A percentile compares a stretch with the other conserved stretches of the same genome.
phyloP scores from a whole-genome alignment of 768 basidiomycete species.

The Mycena crocata region DNA sequence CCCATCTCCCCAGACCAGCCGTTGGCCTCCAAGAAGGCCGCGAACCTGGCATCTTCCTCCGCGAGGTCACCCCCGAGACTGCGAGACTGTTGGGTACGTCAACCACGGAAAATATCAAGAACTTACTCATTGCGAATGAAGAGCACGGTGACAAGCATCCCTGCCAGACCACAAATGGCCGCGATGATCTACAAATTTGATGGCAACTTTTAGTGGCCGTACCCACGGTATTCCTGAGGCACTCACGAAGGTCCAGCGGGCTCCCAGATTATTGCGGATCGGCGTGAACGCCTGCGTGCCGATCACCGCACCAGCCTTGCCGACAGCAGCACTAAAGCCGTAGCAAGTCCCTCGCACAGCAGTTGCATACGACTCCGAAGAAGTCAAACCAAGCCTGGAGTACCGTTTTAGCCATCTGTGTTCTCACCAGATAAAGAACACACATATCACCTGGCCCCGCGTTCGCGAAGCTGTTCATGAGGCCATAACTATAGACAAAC shows the following conservation, averaged over 20 bases:
- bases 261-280: slow-evolving; percentile 74
- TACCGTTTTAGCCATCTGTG: not conserved
- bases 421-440: not conserved
- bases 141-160: slow-evolving; percentile 74
- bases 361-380: slow-evolving; percentile 27
- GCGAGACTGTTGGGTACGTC: slow-evolving; percentile 66
- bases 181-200: slow-evolving; percentile 38
- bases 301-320: slow-evolving; percentile 79
- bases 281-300: slow-evolving; percentile 80
- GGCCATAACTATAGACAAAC: slow-evolving; percentile 61
- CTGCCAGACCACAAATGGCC: slow-evolving; percentile 74
- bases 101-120: slow-evolving; percentile 62
- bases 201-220: slow-evolving; percentile 68
- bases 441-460: slow-evolving; percentile 75
- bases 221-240: slow-evolving; percentile 49
- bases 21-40: slow-evolving; percentile 67
- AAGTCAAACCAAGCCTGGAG: slow-evolving; percentile 27
- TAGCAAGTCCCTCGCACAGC: slow-evolving; percentile 69
- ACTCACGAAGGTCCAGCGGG: slow-evolving; percentile 53
- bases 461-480: slow-evolving; percentile 67
- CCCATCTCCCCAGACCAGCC: slow-evolving; percentile 77
- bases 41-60: slow-evolving; percentile 73
- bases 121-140: slow-evolving; percentile 28
- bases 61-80: slow-evolving; percentile 75
- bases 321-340: slow-evolving; percentile 74